A percentile compares a stretch with the other conserved stretches of the same genome.
Evolutionary conservation across 306 rosid species (phyloP).

Genomic region (Erythrophleum fordii): DNA sequence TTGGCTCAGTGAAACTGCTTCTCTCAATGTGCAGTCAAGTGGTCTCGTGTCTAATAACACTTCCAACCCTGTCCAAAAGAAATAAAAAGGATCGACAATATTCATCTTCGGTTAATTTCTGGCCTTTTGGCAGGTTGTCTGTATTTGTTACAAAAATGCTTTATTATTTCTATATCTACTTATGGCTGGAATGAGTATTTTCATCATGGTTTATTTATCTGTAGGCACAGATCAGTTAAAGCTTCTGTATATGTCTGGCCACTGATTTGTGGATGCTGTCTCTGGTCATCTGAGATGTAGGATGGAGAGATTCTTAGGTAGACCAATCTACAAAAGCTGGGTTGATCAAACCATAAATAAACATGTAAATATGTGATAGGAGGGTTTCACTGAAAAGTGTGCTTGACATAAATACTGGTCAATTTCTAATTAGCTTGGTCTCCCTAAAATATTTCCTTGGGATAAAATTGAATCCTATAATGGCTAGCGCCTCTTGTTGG

Average conservation of each 20-base stretch:
- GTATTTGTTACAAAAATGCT: not conserved
- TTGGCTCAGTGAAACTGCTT: conserved; percentile 10
- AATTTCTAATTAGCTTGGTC: not conserved
- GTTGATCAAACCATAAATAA: too few species aligned
- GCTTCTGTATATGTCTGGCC: conserved; percentile 2
- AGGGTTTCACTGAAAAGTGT: not conserved
- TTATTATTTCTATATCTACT: not conserved
- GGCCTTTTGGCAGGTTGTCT: not conserved
- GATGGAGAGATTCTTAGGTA: not conserved
- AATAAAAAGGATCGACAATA: not conserved
- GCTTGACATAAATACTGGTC: not conserved
- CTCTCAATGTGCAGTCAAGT: conserved; percentile 1
- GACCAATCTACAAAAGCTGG: not conserved
- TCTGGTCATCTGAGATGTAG: not conserved
- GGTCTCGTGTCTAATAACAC: not conserved
- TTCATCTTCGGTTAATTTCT: not conserved
- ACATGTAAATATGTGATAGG: not conserved
- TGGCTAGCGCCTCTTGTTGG: conserved; percentile 16
- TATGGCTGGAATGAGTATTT: conserved; percentile 26
- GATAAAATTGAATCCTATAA: conserved; percentile 10
- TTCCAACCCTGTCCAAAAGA: too few species aligned
- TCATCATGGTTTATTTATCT: conserved; percentile 22
- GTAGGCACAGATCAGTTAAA: conserved; percentile 28
- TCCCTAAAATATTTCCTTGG: too few species aligned
- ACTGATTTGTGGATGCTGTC: conserved; percentile 10